Evolutionary conservation across 352 stramenopile genomes (phyloP).

Genomic region (Pilasporangium apinafurcum): DNA sequence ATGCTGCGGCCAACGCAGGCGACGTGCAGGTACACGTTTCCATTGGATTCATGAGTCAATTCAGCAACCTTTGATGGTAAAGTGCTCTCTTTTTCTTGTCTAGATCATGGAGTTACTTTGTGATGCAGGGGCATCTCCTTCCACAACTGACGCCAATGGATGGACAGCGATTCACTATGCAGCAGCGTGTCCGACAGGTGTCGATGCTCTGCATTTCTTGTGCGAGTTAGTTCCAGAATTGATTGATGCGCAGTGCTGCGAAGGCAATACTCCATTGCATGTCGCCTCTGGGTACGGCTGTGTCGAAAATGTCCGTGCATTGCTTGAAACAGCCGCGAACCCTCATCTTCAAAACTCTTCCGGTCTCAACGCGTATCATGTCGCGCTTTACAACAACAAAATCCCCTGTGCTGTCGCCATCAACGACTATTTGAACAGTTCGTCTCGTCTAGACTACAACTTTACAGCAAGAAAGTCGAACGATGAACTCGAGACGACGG

Average conservation of each 20-base stretch:
- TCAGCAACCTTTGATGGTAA: too few relatives aligned
- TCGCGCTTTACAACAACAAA: constrained; percentile 50
- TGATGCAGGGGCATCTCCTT: constrained; percentile 20
- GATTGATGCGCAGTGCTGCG: constrained; percentile 34
- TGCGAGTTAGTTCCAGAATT: constrained; percentile 41
- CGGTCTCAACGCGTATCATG: constrained; percentile 38
- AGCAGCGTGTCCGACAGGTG: constrained; percentile 26
- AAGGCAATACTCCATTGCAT: constrained; percentile 63
- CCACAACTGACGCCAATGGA: constrained; percentile 37
- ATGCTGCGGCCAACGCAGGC: constrained; percentile 50
- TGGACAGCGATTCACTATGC: constrained; percentile 66
- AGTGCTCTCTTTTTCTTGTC: too few relatives aligned
- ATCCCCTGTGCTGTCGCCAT: constrained; percentile 45
- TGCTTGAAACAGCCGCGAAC: constrained; percentile 55
- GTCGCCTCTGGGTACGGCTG: constrained; percentile 51
- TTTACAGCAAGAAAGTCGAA: background rate
- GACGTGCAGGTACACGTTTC: constrained; percentile 20
- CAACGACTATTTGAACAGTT: constrained; percentile 45
- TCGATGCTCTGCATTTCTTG: constrained; percentile 43
- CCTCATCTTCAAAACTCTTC: constrained; percentile 31
- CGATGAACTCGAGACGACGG: background rate
- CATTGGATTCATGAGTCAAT: background rate
- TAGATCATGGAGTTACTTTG: constrained; percentile 49
- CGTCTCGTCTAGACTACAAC: constrained; percentile 5
- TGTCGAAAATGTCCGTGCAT: constrained; percentile 33